Base-by-base conservation (phyloP, 345 rosid species). In the Rhodomyrtus tomentosa region DNA sequence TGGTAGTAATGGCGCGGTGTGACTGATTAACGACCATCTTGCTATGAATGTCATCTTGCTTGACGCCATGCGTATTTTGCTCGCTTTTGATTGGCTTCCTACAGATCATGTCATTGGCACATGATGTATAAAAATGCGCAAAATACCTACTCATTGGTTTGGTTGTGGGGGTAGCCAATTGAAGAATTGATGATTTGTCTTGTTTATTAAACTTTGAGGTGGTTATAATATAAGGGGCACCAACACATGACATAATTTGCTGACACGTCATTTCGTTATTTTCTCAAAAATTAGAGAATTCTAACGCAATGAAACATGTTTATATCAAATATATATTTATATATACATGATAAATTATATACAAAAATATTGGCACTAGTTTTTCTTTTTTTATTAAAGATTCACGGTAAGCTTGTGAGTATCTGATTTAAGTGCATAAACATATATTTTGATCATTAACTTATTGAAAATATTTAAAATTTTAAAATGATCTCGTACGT, bases 401-500 rank as follows among this genome's bases (percentile, higher is more conserved):
- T 11, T 49, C 3, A 49, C 13, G n/a, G n/a, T n/a, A n/a, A n/a
- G n/a, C n/a, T n/a, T n/a, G n/a, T n/a, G n/a, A n/a, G n/a, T n/a
- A n/a, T n/a, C n/a, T n/a, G n/a, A n/a, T n/a, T n/a, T n/a, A n/a
- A n/a, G n/a, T n/a, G n/a, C n/a, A n/a, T n/a, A n/a, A n/a, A n/a
- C n/a, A n/a, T n/a, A n/a, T n/a, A n/a, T 49, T 49, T 49, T 49
- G 13, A 45, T 7, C 2, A 1, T 9, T 45, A 45, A 7, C 1
- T 45, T 45, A 7, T 45, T 7, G 2, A 45, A 45, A 49, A 49
- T 49, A 49, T 49, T 49, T 49, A 49, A 45, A 49, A 49, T 49
- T 11, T n/a, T n/a, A n/a, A n/a, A n/a, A n/a, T n/a, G 3, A 49
- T 3, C 14, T 4, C 0, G 2, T 10, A 4, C 49, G 11, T 49